Conservation (phyloP, 139 green algal genomes). For the Coelastrella sp. region DNA sequence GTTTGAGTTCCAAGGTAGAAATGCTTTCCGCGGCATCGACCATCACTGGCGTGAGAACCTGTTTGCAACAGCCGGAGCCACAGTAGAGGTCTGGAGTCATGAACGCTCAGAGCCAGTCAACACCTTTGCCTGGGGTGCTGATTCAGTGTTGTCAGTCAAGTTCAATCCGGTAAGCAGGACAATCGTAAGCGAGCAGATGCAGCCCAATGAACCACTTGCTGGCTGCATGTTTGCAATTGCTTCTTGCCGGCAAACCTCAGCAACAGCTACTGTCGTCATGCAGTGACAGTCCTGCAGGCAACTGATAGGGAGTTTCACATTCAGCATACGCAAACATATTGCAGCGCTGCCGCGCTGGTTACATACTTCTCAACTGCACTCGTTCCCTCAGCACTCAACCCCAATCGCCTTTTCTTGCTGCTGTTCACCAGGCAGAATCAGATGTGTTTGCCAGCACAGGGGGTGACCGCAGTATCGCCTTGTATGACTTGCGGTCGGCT, state of each 20-base stretch:
- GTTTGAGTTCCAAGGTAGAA: conserved; percentile 80
- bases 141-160: conserved; percentile 87
- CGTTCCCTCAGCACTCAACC: too few relatives aligned
- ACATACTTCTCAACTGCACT: too few relatives aligned
- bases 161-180: conserved; percentile 90
- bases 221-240: too few relatives aligned
- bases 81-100: conserved; percentile 96
- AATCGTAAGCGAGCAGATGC: too few relatives aligned
- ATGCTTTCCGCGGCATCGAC: conserved; percentile 85
- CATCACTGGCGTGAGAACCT: conserved; percentile 81
- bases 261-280: too few relatives aligned
- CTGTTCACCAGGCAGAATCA: conserved; percentile 73
- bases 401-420: too few relatives aligned
- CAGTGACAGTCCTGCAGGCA: too few relatives aligned
- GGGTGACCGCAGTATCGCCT: conserved; percentile 90
- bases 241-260: too few relatives aligned
- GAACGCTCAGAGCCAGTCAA: conserved; percentile 85
- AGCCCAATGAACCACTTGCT: too few relatives aligned
- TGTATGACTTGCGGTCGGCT: conserved; percentile 94
- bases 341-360: too few relatives aligned
- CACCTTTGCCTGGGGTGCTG: conserved; percentile 92
- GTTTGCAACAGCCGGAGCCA: conserved; percentile 90
- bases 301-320: too few relatives aligned
- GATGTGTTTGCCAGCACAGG: conserved; percentile 93
- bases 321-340: too few relatives aligned